A percentile compares a stretch with the other conserved stretches of the same genome.
phyloP scores from a whole-genome alignment of 805 yeast species.

The Candida succiphila region DNA sequence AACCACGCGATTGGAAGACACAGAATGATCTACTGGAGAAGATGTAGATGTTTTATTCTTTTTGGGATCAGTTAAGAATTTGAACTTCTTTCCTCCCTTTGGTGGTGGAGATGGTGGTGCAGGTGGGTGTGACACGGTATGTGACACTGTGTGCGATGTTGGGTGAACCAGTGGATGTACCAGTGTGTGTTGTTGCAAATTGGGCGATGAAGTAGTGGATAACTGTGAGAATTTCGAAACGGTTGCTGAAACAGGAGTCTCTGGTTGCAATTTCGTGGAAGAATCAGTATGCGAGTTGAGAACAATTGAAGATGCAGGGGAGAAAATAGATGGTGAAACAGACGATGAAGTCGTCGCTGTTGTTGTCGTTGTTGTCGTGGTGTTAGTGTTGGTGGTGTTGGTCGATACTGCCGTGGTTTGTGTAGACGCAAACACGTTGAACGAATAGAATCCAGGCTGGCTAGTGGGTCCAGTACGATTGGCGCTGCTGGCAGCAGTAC shows the following conservation, averaged over 20 bases:
- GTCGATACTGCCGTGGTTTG: no score
- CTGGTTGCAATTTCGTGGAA: background rate
- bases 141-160: background rate
- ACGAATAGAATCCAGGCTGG: background rate
- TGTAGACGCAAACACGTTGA: no score
- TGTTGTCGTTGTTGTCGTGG: background rate
- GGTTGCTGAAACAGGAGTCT: constrained; percentile 11
- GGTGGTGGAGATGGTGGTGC: background rate
- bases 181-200: background rate
- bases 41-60: background rate
- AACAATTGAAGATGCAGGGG: background rate
- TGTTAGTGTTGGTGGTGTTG: no score
- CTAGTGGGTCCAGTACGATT: background rate
- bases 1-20: no score
- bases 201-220: constrained; percentile 7
- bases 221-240: constrained; percentile 11
- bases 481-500: no score
- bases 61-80: constrained; percentile 1
- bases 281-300: background rate
- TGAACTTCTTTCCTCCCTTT: background rate
- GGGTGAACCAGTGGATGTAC: background rate
- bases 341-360: background rate
- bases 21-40: background rate
- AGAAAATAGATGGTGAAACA: constrained; percentile 2
- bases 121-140: background rate